Conservation (phyloP, 768 basidiomycete species). For the Leucogyrophana mollusca region DNA sequence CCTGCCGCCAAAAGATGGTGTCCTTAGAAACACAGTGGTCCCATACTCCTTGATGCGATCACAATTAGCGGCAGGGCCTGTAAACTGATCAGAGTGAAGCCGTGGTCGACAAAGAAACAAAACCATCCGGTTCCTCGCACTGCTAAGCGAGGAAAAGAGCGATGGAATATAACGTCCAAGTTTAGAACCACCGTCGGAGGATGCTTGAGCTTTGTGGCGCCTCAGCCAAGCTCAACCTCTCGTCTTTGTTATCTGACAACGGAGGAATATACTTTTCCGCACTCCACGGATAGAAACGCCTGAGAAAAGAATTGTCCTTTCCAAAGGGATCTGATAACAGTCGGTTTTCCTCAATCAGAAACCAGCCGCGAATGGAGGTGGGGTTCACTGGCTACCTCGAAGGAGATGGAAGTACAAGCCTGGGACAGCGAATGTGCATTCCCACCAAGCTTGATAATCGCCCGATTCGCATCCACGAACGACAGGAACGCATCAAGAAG, state of each 20-base stretch:
- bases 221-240: neutral
- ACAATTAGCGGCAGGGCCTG: too few species aligned
- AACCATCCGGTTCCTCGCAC: neutral
- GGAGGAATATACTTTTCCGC: neutral
- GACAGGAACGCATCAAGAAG: slow-evolving; percentile 3
- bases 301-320: slow-evolving; percentile 2
- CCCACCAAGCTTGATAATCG: slow-evolving; percentile 7
- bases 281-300: slow-evolving; percentile 8
- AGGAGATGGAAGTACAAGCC: slow-evolving; percentile 2
- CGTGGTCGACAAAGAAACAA: neutral
- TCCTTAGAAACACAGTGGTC: too few species aligned
- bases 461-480: neutral
- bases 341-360: neutral
- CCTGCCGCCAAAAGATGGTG: too few species aligned
- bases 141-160: neutral
- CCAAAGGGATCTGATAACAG: neutral
- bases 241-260: neutral
- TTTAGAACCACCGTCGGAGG: neutral
- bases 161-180: neutral
- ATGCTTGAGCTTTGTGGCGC: neutral
- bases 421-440: slow-evolving; percentile 2
- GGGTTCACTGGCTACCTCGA: neutral
- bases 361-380: neutral
- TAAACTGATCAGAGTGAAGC: too few species aligned
- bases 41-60: too few species aligned